Evolutionary conservation across 345 rosid genomes (phyloP).

Genomic region (Eucalyptus regnans): DNA sequence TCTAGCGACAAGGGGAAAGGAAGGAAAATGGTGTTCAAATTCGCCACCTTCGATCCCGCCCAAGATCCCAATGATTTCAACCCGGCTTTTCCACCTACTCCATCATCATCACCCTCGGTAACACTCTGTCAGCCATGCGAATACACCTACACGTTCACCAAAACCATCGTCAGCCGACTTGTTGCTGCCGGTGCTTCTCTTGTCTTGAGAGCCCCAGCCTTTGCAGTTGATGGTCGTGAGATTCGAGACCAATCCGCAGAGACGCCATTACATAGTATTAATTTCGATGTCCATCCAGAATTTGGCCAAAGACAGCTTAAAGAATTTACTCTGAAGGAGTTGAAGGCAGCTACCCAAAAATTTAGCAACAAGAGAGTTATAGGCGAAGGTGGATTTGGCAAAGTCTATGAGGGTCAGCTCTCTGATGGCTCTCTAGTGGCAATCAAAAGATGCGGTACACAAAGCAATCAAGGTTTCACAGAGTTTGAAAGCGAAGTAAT

Average conservation of each 20-base stretch:
- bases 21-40: background rate
- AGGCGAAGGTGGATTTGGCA: background rate
- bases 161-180: background rate
- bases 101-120: background rate
- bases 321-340: background rate
- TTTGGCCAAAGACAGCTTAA: background rate
- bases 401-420: background rate
- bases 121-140: background rate
- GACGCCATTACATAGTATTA: background rate
- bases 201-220: background rate
- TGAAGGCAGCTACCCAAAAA: background rate
- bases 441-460: background rate
- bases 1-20: background rate
- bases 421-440: background rate
- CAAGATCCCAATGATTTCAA: background rate
- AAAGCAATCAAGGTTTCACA: rapidly evolving
- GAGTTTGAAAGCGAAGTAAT: background rate
- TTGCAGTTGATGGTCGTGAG: background rate
- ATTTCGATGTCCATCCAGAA: background rate
- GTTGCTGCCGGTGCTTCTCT: background rate
- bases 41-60: background rate
- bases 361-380: background rate
- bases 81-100: background rate
- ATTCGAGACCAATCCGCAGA: background rate
- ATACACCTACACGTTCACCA: background rate